Evolutionary conservation across 2,329 filamentous ascomycete species (phyloP), one percentile per base, ranked within the genome.

Genomic region (Colletotrichum phormii): DNA sequence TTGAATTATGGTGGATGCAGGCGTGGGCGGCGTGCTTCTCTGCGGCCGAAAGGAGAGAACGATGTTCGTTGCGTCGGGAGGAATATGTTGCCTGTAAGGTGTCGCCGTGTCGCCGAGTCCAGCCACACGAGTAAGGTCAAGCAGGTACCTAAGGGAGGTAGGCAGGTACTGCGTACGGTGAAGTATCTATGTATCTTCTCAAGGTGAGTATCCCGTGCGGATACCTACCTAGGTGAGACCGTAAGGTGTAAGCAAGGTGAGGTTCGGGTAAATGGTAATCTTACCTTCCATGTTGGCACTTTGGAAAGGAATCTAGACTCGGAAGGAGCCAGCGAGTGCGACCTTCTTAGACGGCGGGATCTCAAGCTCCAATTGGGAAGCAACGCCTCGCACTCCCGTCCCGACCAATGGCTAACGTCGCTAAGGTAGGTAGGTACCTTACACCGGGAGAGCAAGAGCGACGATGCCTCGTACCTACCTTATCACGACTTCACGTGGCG

Each of bases 401-500:
- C 42, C 42, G 18, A 22, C 42, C 42, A 49, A 49, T 49, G 15
- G 22, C 13, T 15, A 49, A 61, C 18, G 24, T 26, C 37, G 26
- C 18, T 31, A 37, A 4, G 18, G 26, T 15, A 26, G 46, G 7
- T 13, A 62, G 46, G 55, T n/a, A 49, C 9, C 26, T 18, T 49
- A 33, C 31, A 49, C 31, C 29, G 46, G n/a, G 22, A 33, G 35
- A 57, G 24, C 51, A 22, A 42, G 22, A 55, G 26, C 62, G 33
- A 18, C 37, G 31, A 24, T 64, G 42, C 33, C 37, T 54, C 18
- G 64, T 22, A 35, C 51, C 24, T 54, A 5, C 22, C 35, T 61
- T 62, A 58, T 68, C 64, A 51, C 18, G 18, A 26, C 22, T 37
- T 62, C 69, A 68, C 69, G 58, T 68, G 69, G 57, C 37, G 51